phyloP scores from a whole-genome alignment of 331 rosid genomes.

The Pyrus hybrid region DNA sequence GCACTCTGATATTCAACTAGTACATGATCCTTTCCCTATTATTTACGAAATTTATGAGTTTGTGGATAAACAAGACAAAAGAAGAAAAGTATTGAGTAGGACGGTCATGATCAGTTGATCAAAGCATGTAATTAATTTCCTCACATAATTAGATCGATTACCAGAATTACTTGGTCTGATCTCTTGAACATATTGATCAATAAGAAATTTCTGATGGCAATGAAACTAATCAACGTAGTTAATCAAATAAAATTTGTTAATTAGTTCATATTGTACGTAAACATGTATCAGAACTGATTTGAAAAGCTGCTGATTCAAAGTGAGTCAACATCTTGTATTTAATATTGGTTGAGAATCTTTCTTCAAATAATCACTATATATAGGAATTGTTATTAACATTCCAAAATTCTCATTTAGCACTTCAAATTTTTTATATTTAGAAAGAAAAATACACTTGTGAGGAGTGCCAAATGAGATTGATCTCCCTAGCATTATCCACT shows the following conservation, averaged over 20 bases:
- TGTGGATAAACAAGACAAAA: neutral
- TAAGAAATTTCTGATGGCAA: neutral
- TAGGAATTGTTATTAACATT: too few species aligned
- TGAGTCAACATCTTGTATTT: neutral
- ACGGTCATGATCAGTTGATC: neutral
- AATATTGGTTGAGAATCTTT: too few species aligned
- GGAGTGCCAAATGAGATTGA: too few species aligned
- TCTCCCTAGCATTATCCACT: too few species aligned
- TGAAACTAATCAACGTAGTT: neutral
- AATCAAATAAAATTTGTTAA: neutral
- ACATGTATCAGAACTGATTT: neutral
- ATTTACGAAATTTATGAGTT: too few species aligned
- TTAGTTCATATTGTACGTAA: neutral
- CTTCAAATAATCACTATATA: too few species aligned
- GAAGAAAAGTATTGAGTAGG: neutral
- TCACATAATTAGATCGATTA: too few species aligned
- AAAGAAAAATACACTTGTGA: too few species aligned
- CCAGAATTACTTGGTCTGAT: neutral
- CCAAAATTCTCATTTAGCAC: too few species aligned
- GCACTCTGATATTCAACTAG: neutral
- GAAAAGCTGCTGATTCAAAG: neutral
- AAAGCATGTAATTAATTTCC: neutral
- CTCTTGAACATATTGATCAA: neutral
- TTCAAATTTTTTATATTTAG: too few species aligned
- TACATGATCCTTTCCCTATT: neutral